Evolutionary conservation across 495 filamentous ascomycete genomes (phyloP), one percentile per base, ranked within the genome.

Genomic region (Daldinia concentrica): DNA sequence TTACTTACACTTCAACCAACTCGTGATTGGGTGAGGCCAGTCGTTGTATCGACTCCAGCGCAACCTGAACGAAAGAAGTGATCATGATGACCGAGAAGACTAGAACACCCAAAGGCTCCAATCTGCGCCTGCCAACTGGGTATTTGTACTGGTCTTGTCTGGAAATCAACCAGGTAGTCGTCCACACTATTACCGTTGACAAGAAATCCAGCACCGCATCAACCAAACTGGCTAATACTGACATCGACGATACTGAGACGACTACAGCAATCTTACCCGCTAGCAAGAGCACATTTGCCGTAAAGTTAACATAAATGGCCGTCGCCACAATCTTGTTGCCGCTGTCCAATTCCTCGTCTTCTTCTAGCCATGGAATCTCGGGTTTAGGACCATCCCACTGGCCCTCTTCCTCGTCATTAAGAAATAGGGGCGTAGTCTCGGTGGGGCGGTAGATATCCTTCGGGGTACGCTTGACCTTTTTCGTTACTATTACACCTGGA

Each of bases 131-230:
- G 26, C 91, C 93, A 29, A 96, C 89, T 0, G 94, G 94, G 76
- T 95, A 97, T n/a, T 85, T 82, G 71, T 93, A 92, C 58, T 89
- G 88, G 71, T 97, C 92, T 61, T 90, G 89, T 45, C 86, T 86
- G 52, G 86, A 86, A 68, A 95, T 95, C 61, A 95, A 82, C 71
- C 76, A 77, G n/a, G 92, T 92, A 0, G 93, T 95, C 4, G 88
- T 85, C 92, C 92, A 94, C 45, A 97, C 89, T 52, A 98, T 97
- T 39, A 87, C 89, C 0, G 93, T 98, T 39, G 88, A 91, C 43
- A 98, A 82, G 73, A 97, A 96, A 74, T 98, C 94, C 14, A 98
- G 85, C 0, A 91, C 89, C 3, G 92, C 93, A 74, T 98, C 94
- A 1, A 98, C 94, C 62, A 98, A 85, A 72, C 90, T 92, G 15